phyloP scores from a whole-genome alignment of 352 stramenopile species.

The Ophiocytium majus region DNA sequence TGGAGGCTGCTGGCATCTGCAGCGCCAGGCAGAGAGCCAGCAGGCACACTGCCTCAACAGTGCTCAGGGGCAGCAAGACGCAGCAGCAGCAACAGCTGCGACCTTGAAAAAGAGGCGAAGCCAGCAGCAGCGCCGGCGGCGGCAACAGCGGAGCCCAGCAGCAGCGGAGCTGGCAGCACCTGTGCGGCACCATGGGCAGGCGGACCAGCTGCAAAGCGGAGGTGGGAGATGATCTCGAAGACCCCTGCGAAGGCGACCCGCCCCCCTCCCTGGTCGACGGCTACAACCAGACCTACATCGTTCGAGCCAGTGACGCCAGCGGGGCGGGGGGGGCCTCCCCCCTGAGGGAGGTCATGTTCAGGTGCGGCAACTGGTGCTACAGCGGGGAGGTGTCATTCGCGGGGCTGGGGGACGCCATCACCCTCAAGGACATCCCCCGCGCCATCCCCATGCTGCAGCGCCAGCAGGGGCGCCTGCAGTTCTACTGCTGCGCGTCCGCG shows the following conservation, averaged over 20 bases:
- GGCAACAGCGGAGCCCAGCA: too few relatives aligned
- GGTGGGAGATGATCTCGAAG: constrained; percentile 16
- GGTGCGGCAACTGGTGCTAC: constrained; percentile 92
- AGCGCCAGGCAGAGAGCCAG: too few relatives aligned
- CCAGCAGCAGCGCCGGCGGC: too few relatives aligned
- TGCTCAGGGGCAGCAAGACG: too few relatives aligned
- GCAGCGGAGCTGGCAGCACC: too few relatives aligned
- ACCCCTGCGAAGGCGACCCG: constrained; percentile 32
- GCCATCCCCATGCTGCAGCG: constrained; percentile 85
- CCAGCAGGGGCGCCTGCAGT: constrained; percentile 84
- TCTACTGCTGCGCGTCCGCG: constrained; percentile 79
- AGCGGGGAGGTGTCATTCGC: constrained; percentile 78
- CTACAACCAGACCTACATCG: constrained; percentile 87
- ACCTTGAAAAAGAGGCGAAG: too few relatives aligned
- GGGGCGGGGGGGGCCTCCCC: constrained; percentile 33
- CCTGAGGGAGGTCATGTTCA: constrained; percentile 76
- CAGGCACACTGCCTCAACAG: too few relatives aligned
- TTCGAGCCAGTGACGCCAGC: constrained; percentile 63
- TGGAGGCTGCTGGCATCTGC: too few relatives aligned
- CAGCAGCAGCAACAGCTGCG: too few relatives aligned
- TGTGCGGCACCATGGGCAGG: not conserved
- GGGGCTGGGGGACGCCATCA: constrained; percentile 60
- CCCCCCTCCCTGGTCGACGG: constrained; percentile 60
- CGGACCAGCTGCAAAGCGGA: constrained; percentile 9
- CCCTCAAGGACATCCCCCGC: constrained; percentile 78